Percentiles rank a stretch among this genome's conserved stretches.
phyloP scores from a whole-genome alignment of 108 stramenopile genomes.

The Craspedostauros australis region DNA sequence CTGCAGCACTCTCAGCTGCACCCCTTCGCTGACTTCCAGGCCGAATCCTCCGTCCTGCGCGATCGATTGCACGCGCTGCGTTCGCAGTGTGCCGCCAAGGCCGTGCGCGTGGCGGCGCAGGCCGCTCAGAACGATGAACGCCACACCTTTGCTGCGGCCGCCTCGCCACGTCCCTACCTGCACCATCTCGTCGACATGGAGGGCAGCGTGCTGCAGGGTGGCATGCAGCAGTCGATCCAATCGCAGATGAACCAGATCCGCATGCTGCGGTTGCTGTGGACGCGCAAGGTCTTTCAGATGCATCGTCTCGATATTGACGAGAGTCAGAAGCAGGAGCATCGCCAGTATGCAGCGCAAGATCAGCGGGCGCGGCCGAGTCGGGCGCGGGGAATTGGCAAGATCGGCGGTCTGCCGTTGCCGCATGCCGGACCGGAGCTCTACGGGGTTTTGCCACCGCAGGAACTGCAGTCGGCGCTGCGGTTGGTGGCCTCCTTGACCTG shows the following conservation, averaged over 20 bases:
- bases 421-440: slow-evolving; percentile 78
- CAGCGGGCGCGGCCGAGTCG: background rate
- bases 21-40: slow-evolving; percentile 14
- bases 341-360: background rate
- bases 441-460: slow-evolving; percentile 60
- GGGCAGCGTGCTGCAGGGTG: slow-evolving; percentile 14
- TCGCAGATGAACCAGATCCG: slow-evolving; percentile 36
- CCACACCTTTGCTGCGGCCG: no score
- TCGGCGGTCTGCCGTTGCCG: slow-evolving; percentile 68
- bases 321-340: background rate
- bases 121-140: slow-evolving; percentile 31
- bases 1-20: background rate
- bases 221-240: slow-evolving; percentile 19
- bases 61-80: slow-evolving; percentile 11
- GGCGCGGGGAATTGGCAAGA: slow-evolving; percentile 73
- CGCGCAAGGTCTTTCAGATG: slow-evolving; percentile 62
- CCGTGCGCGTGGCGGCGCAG: slow-evolving; percentile 20
- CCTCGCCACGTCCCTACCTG: no score
- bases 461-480: slow-evolving; percentile 63
- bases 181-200: no score
- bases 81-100: slow-evolving; percentile 23
- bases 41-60: slow-evolving; percentile 20
- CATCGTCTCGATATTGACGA: slow-evolving; percentile 57
- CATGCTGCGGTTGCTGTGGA: slow-evolving; percentile 55
- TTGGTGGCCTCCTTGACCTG: slow-evolving; percentile 65